Evolutionary conservation across 106 monocot species (phyloP).

Genomic region (Vanilla planifolia): DNA sequence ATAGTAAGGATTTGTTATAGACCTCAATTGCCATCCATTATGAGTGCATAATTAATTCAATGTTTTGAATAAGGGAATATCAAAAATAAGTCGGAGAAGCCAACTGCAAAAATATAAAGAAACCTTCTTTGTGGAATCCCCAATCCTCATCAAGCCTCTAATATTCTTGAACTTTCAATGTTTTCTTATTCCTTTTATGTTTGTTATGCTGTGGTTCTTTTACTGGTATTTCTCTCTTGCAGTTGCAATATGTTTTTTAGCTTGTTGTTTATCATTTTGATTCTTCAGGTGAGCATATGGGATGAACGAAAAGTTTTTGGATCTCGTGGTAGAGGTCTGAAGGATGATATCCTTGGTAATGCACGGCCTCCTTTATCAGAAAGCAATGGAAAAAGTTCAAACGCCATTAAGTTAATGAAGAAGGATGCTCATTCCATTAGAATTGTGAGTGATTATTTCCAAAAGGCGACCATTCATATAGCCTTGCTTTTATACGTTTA

Average conservation of each 20-base stretch:
- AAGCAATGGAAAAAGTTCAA: slow-evolving; percentile 50
- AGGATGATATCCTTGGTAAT: slow-evolving; percentile 80
- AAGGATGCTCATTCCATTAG: slow-evolving; percentile 77
- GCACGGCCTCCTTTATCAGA: slow-evolving; percentile 32
- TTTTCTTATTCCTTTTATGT: no score
- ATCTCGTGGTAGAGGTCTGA: slow-evolving; percentile 72
- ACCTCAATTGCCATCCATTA: no score
- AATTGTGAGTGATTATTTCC: slow-evolving; percentile 52
- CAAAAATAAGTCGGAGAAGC: no score
- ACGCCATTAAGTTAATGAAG: slow-evolving; percentile 61
- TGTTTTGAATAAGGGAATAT: no score
- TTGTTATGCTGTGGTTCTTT: no score
- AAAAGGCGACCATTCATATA: background rate
- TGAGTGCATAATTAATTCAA: no score
- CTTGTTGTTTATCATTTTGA: background rate
- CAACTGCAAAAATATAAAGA: no score
- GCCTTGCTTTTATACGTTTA: slow-evolving; percentile 4
- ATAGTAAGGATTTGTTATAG: no score
- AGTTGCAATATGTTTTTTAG: background rate
- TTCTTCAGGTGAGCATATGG: slow-evolving; percentile 84
- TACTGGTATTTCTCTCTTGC: no score
- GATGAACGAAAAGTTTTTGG: slow-evolving; percentile 99
- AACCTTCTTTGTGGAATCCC: no score
- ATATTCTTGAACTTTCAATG: no score
- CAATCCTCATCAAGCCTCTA: no score